Conservation (phyloP, 2,329 filamentous ascomycete species). For the Xylariaceae sp. region DNA sequence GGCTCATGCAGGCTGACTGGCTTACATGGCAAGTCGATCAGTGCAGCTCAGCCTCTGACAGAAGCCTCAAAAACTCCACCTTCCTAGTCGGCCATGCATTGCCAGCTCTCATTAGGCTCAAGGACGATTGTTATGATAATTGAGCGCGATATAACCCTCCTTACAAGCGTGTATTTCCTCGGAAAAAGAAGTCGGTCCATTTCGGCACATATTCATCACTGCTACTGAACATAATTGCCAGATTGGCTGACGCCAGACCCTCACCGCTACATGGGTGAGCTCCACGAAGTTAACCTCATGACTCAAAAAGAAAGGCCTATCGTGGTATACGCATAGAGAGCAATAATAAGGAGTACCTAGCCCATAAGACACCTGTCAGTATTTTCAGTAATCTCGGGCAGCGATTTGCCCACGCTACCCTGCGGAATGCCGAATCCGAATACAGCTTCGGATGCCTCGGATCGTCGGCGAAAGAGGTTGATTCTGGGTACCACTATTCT, state of each 20-base stretch:
- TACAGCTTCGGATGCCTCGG: conserved; percentile 19
- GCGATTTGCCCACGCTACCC: not conserved
- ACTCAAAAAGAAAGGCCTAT: not conserved
- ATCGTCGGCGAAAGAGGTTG: conserved; percentile 1
- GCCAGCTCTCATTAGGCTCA: not conserved
- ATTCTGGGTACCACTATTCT: too few species aligned
- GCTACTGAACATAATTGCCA: not conserved
- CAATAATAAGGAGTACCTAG: too few species aligned
- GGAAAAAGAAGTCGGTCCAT: not conserved
- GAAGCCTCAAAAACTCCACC: not conserved
- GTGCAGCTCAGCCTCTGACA: conserved; percentile 17
- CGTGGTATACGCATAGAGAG: too few species aligned
- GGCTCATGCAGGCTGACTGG: conserved; percentile 14
- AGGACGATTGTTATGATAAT: not conserved
- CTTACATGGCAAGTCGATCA: conserved; percentile 9
- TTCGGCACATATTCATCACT: not conserved
- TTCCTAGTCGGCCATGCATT: not conserved
- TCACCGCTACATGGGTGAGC: conserved; percentile 5
- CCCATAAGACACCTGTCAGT: too few species aligned
- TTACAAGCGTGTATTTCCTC: not conserved
- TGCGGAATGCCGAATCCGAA: not conserved
- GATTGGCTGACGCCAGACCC: conserved; percentile 8
- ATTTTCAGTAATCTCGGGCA: not conserved
- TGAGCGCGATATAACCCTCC: not conserved
- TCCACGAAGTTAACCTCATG: conserved; percentile 1